Conservation (phyloP, 257 asterid species). For the Gentiana straminea region DNA sequence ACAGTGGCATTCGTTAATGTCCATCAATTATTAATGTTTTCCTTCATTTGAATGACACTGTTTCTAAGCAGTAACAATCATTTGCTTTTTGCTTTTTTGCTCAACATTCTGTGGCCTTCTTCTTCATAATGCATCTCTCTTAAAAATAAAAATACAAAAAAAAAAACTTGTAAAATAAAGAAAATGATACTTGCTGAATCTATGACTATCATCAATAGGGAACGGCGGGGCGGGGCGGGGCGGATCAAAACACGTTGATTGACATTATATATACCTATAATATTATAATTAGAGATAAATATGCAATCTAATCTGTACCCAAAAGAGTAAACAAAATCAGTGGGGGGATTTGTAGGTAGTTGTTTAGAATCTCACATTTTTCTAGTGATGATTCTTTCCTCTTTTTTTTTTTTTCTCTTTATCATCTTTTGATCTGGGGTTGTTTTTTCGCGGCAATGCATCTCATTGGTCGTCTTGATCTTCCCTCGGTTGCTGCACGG, state of each 20-base stretch:
- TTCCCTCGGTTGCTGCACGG: constrained; percentile 21
- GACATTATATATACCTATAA: constrained; percentile 1
- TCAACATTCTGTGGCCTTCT: no score
- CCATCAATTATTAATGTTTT: no score
- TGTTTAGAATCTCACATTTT: constrained; percentile 13
- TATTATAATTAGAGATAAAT: constrained; percentile 14
- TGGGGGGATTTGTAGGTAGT: constrained; percentile 20
- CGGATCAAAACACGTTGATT: background rate
- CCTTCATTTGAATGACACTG: no score
- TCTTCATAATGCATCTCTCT: no score
- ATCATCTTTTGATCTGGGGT: background rate
- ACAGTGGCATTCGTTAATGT: no score
- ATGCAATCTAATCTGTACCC: constrained; percentile 37
- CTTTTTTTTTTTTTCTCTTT: background rate
- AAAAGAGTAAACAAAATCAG: constrained; percentile 30
- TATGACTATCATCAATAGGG: no score
- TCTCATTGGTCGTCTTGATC: constrained; percentile 27
- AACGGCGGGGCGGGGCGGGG: background rate
- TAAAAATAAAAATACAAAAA: no score
- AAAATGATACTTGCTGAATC: no score
- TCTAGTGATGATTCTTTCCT: constrained; percentile 5
- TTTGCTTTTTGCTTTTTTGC: no score
- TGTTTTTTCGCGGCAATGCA: background rate
- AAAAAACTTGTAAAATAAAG: no score
- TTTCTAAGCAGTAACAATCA: no score